Evolutionary conservation across 345 rosid genomes (phyloP).

Genomic region (Ailanthus altissimus): DNA sequence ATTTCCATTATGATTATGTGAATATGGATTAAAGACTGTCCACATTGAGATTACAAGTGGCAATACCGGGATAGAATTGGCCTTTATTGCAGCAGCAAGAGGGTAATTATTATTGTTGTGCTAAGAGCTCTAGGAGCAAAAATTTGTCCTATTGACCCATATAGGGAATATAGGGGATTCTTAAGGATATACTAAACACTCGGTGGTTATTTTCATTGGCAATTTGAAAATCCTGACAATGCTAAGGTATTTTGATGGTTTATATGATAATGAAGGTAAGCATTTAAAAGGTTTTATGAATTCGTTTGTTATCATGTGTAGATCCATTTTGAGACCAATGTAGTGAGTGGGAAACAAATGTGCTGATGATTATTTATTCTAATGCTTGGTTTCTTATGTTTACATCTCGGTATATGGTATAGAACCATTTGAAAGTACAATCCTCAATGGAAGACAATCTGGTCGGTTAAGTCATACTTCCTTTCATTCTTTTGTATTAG

Average conservation of each 20-base stretch:
- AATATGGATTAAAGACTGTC: constrained; percentile 40
- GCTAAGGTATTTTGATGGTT: constrained; percentile 45
- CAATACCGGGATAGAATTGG: constrained; percentile 79
- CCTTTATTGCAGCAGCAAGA: constrained; percentile 60
- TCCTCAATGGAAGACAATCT: constrained; percentile 42
- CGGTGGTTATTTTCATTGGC: constrained; percentile 45
- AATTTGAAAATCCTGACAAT: constrained; percentile 66
- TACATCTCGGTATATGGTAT: constrained; percentile 43
- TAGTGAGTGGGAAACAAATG: too few relatives aligned
- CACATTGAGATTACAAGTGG: constrained; percentile 66
- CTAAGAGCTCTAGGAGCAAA: constrained; percentile 79
- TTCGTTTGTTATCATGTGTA: constrained; percentile 22
- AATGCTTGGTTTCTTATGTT: too few relatives aligned
- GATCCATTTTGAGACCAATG: constrained; percentile 67
- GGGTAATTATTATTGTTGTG: constrained; percentile 61
- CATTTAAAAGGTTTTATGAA: not conserved
- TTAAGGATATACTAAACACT: constrained; percentile 57
- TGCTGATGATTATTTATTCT: too few relatives aligned
- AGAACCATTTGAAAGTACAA: constrained; percentile 49
- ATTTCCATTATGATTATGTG: constrained; percentile 5
- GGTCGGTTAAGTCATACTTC: constrained; percentile 25
- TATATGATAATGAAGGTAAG: not conserved
- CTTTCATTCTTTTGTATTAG: not conserved
- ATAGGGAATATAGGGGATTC: constrained; percentile 41
- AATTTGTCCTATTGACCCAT: constrained; percentile 48